Conservation (phyloP, 768 basidiomycete genomes). For the Daedaleopsis nitida region DNA sequence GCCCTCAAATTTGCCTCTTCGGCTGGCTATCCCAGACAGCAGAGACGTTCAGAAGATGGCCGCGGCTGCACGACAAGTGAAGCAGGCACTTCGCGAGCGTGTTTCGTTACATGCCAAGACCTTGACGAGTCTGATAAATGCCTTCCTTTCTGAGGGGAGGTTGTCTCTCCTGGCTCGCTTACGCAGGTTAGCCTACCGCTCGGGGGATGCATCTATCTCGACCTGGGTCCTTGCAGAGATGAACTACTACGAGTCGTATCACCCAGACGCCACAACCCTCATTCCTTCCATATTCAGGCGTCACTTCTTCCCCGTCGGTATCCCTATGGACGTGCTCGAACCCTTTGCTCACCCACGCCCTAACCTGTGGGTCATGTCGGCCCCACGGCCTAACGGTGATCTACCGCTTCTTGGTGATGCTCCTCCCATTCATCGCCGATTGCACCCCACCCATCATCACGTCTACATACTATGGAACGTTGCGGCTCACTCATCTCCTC, state of each 20-base stretch:
- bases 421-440: neutral
- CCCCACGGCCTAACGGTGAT: neutral
- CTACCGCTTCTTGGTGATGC: neutral
- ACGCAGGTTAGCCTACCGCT: slow-evolving; percentile 51
- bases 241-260: slow-evolving; percentile 17
- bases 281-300: slow-evolving; percentile 43
- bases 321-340: slow-evolving; percentile 40
- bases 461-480: neutral
- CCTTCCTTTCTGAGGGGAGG: slow-evolving; percentile 46
- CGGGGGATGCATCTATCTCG: slow-evolving; percentile 32
- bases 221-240: slow-evolving; percentile 33
- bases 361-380: neutral
- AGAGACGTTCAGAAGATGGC: neutral
- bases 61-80: neutral
- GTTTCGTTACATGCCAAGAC: neutral
- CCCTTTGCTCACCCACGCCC: neutral
- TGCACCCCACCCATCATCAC: neutral
- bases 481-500: neutral
- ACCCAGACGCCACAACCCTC: slow-evolving; percentile 3
- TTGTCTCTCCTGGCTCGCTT: slow-evolving; percentile 64
- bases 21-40: too few relatives aligned
- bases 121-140: slow-evolving; percentile 20
- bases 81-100: neutral
- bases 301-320: slow-evolving; percentile 53
- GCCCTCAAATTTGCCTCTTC: too few relatives aligned